Percentiles rank a stretch among this genome's conserved stretches.
These are phyloP conservation scores for Xanthoparmelia taractica DNA, from an alignment of 495 filamentous ascomycete species.

Conservation along the genomic window DNA sequence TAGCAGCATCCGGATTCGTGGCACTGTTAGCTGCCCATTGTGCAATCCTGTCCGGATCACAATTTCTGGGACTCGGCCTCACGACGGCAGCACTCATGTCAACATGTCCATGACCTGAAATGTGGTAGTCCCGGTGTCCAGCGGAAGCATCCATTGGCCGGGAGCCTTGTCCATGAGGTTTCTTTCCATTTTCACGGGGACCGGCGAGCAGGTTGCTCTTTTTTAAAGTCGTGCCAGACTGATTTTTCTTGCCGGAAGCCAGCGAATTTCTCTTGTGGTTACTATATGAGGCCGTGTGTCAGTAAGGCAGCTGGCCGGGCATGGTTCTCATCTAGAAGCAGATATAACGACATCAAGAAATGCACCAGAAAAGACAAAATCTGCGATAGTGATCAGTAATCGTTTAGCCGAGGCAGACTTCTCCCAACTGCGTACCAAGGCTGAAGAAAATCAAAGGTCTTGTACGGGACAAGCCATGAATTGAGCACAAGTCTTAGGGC, in stretches of 20 bases:
- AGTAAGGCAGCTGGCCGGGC: slow-evolving; percentile 1
- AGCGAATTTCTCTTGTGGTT: slow-evolving; percentile 7
- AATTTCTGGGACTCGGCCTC: slow-evolving; percentile 13
- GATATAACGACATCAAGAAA: not conserved
- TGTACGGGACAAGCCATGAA: not conserved
- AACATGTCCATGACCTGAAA: not conserved
- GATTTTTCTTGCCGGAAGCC: slow-evolving; percentile 15
- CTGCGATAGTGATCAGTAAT: not conserved
- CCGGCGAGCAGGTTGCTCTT: slow-evolving; percentile 20
- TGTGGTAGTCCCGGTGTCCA: slow-evolving; percentile 14
- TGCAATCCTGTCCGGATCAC: slow-evolving; percentile 11
- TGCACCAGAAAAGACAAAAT: not conserved
- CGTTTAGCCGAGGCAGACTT: not conserved
- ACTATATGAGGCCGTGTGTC: slow-evolving; percentile 11
- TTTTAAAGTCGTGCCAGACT: slow-evolving; percentile 12
- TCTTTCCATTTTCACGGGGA: slow-evolving; percentile 3
- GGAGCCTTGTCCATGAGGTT: slow-evolving; percentile 9
- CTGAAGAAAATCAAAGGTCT: not conserved
- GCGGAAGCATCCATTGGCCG: slow-evolving; percentile 10
- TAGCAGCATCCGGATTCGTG: slow-evolving; percentile 9
- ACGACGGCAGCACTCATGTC: slow-evolving; percentile 6
- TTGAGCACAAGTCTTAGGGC: not conserved
- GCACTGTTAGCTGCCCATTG: slow-evolving; percentile 24
- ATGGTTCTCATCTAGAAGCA: slow-evolving; percentile 6
- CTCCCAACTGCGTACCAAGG: slow-evolving; percentile 7